These are phyloP conservation scores for Salix udensis DNA, from an alignment of 345 rosid genomes.

Conservation along the genomic window DNA sequence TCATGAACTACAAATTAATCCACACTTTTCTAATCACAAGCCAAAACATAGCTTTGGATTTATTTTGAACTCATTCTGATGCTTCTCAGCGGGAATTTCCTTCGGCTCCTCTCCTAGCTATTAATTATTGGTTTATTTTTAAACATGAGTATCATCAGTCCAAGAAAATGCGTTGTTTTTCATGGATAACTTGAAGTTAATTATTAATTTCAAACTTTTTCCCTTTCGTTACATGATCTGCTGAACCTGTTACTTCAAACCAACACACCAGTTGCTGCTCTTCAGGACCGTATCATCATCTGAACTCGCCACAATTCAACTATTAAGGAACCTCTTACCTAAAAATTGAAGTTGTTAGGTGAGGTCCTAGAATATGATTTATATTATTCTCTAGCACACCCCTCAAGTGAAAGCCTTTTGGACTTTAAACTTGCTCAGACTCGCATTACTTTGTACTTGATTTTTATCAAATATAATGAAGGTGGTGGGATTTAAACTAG, in stretches of 20 bases:
- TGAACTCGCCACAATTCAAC: background rate
- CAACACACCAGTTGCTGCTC: background rate
- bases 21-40: background rate
- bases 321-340: no score
- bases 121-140: background rate
- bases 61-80: background rate
- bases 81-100: background rate
- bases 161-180: background rate
- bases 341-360: no score
- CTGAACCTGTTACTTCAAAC: background rate
- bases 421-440: accelerated
- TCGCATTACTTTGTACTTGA: no score
- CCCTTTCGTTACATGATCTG: background rate
- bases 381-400: no score
- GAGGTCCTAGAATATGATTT: no score
- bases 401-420: no score
- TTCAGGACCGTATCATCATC: background rate
- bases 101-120: background rate
- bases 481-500: no score
- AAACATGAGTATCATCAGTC: background rate
- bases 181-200: background rate
- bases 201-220: background rate
- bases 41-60: background rate
- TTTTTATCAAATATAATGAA: no score
- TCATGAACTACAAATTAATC: background rate